Evolutionary conservation across 1,284 basidiomycete genomes (phyloP).

Genomic region (Meripilus lineatus): DNA sequence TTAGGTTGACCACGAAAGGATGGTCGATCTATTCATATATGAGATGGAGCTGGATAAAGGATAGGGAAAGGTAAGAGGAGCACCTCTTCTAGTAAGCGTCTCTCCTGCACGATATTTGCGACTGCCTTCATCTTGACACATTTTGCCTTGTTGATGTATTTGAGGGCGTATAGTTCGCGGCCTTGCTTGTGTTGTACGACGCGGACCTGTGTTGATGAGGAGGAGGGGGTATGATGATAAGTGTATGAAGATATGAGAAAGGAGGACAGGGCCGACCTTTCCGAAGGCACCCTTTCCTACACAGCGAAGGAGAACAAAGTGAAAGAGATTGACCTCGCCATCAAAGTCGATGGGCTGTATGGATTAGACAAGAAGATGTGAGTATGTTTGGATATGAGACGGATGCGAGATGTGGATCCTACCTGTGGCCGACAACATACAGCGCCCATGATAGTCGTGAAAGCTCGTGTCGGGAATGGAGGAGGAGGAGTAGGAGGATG

Average conservation of each 20-base stretch:
- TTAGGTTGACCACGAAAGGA: conserved; percentile 93
- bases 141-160: conserved; percentile 98
- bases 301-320: conserved; percentile 90
- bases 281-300: conserved; percentile 99
- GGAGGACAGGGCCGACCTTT: conserved; percentile 56
- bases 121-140: conserved; percentile 98
- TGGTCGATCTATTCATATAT: conserved; percentile 75
- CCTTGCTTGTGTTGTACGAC: conserved; percentile 99
- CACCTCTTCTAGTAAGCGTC: conserved; percentile 89
- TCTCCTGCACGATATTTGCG: conserved; percentile 94
- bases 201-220: conserved; percentile 66
- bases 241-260: conserved; percentile 3
- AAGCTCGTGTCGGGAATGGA: conserved; percentile 18
- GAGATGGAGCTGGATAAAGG: background rate
- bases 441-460: conserved; percentile 61
- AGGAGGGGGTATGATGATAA: background rate
- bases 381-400: conserved; percentile 7
- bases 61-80: conserved; percentile 12
- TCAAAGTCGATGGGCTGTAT: conserved; percentile 94
- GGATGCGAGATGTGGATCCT: conserved; percentile 15
- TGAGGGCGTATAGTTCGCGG: conserved; percentile 91
- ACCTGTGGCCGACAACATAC: conserved; percentile 82
- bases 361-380: background rate
- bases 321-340: conserved; percentile 94
- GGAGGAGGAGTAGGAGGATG: conserved; percentile 17